Evolutionary conservation across 2,329 filamentous ascomycete species (phyloP).

Genomic region (Aureobasidium sp.): DNA sequence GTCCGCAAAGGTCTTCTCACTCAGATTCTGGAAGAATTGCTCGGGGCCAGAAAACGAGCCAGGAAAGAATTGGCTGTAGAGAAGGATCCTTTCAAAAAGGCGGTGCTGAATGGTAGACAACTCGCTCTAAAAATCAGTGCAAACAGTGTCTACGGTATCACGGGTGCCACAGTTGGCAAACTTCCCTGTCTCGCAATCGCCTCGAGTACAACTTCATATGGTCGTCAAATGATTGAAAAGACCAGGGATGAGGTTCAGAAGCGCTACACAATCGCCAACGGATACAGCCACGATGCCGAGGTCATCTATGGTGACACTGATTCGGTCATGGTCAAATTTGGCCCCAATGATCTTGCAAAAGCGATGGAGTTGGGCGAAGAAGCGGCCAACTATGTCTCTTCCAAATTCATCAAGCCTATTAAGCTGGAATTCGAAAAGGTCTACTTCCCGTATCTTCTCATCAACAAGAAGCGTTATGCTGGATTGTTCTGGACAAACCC

Average conservation of each 20-base stretch:
- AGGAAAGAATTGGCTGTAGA: constrained; percentile 84
- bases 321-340: constrained; percentile 99
- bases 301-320: constrained; percentile 99
- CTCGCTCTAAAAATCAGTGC: constrained; percentile 92
- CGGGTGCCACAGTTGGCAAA: constrained; percentile 92
- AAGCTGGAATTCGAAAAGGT: constrained; percentile 99
- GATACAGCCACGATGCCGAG: constrained; percentile 87
- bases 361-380: constrained; percentile 96
- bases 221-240: constrained; percentile 97
- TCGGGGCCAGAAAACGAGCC: constrained; percentile 87
- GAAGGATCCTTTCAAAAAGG: constrained; percentile 95
- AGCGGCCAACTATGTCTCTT: constrained; percentile 78
- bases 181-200: constrained; percentile 91
- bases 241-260: constrained; percentile 93
- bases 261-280: constrained; percentile 85
- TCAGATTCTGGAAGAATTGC: constrained; percentile 90
- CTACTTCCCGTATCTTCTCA: constrained; percentile 93
- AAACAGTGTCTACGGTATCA: constrained; percentile 96
- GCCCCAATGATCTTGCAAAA: constrained; percentile 74
- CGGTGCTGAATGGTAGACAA: constrained; percentile 94
- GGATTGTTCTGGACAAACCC: constrained; percentile 96
- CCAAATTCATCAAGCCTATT: constrained; percentile 92
- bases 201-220: constrained; percentile 93
- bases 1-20: constrained; percentile 85
- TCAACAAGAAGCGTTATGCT: constrained; percentile 99